Percentiles rank a stretch among this genome's conserved stretches.
These are phyloP conservation scores for Penicillium arizonense DNA, from an alignment of 495 filamentous ascomycete species.

Conservation along the genomic window DNA sequence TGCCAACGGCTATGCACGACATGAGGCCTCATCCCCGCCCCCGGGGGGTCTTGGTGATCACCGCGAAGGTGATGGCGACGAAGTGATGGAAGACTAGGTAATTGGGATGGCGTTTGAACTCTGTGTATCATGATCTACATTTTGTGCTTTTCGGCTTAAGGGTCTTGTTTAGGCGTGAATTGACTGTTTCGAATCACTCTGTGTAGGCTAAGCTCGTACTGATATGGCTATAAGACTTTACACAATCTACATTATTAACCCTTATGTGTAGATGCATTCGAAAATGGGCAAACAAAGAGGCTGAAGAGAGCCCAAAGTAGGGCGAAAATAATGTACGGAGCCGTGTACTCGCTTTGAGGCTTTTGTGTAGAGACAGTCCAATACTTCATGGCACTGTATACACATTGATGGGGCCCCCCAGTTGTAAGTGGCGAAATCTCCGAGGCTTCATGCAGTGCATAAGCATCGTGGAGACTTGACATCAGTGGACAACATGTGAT, in stretches of 20 bases:
- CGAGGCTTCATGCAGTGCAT: not conserved
- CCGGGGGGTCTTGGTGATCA: constrained; percentile 13
- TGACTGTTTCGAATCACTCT: not conserved
- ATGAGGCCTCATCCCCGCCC: constrained; percentile 36
- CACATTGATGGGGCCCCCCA: too few relatives aligned
- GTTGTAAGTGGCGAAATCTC: not conserved
- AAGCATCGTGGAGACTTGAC: not conserved
- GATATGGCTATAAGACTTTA: too few relatives aligned
- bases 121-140: constrained; percentile 8
- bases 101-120: constrained; percentile 10
- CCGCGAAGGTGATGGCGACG: constrained; percentile 27
- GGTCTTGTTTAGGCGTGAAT: not conserved
- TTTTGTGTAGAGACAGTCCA: too few relatives aligned
- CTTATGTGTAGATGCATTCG: too few relatives aligned
- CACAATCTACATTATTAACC: too few relatives aligned
- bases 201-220: not conserved
- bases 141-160: constrained; percentile 1
- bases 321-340: too few relatives aligned
- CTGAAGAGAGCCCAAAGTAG: too few relatives aligned
- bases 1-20: constrained; percentile 38
- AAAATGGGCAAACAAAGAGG: too few relatives aligned
- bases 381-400: too few relatives aligned
- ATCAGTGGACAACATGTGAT: not conserved
- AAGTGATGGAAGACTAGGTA: constrained; percentile 31
- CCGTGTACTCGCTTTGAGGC: too few relatives aligned